phyloP scores from a whole-genome alignment of 106 monocot genomes.

The Iris macrosiphon region DNA sequence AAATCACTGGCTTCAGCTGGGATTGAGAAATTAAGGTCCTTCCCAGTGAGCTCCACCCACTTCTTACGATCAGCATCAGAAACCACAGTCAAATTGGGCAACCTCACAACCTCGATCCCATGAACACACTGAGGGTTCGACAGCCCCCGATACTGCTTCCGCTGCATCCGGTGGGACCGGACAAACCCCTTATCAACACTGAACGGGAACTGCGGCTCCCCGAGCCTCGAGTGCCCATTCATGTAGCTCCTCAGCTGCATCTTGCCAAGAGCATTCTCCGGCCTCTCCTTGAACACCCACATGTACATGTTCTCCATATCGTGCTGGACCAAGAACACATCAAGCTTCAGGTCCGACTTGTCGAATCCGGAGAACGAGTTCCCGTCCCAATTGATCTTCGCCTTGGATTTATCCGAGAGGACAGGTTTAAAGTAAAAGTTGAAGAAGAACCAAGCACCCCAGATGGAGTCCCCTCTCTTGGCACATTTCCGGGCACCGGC shows the following conservation, averaged over 20 bases:
- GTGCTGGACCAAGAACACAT: constrained; percentile 53
- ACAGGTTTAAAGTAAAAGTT: constrained; percentile 46
- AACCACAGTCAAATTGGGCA: constrained; percentile 21
- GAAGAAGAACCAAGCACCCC: constrained; percentile 59
- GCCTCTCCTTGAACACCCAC: constrained; percentile 58
- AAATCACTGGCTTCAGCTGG: constrained; percentile 42
- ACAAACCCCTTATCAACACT: constrained; percentile 36
- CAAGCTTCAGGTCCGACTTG: constrained; percentile 33
- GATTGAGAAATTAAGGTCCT: constrained; percentile 36
- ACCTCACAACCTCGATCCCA: constrained; percentile 37
- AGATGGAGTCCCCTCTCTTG: constrained; percentile 30
- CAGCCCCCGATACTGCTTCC: constrained; percentile 48
- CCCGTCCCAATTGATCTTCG: constrained; percentile 19
- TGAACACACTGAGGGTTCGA: constrained; percentile 55
- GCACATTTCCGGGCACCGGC: constrained; percentile 13
- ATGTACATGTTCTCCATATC: constrained; percentile 69
- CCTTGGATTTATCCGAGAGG: constrained; percentile 36
- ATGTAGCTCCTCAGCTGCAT: constrained; percentile 60
- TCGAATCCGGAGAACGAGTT: constrained; percentile 29
- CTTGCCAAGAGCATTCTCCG: constrained; percentile 47
- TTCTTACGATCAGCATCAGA: constrained; percentile 38
- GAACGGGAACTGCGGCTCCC: constrained; percentile 43
- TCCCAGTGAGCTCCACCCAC: constrained; percentile 48
- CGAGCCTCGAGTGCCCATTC: constrained; percentile 49
- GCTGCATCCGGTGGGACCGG: constrained; percentile 44